These are phyloP conservation scores for Panellus pusillus DNA, from an alignment of 768 basidiomycete species.

Conservation along the genomic window DNA sequence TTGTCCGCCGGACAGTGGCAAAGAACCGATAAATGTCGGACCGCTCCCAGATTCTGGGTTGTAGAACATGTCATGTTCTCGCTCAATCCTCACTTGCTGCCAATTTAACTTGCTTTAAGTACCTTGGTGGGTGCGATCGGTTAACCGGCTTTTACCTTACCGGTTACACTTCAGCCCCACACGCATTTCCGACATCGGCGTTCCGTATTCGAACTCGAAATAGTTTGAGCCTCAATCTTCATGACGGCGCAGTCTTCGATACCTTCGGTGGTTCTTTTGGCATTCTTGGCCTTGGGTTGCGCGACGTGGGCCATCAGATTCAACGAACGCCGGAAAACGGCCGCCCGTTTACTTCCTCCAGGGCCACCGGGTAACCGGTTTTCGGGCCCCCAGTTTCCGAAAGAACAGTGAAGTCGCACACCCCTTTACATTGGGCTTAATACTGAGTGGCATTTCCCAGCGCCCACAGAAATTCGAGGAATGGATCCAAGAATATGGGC, in stretches of 20 bases:
- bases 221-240: neutral
- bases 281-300: neutral
- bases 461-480: constrained; percentile 54
- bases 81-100: neutral
- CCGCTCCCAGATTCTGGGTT: constrained; percentile 14
- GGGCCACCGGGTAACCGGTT: constrained; percentile 43
- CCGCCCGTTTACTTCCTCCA: constrained; percentile 33
- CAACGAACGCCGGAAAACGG: neutral
- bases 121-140: no score
- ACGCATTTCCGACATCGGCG: no score
- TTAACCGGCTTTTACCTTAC: no score
- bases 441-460: constrained; percentile 24
- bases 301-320: constrained; percentile 1
- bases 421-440: neutral
- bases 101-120: no score
- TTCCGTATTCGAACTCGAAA: no score
- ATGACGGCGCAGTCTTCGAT: no score
- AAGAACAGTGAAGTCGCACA: constrained; percentile 36
- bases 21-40: constrained; percentile 13
- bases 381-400: constrained; percentile 41
- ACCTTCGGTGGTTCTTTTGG: neutral
- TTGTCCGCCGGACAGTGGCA: constrained; percentile 7
- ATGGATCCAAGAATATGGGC: constrained; percentile 62
- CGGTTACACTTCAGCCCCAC: no score
- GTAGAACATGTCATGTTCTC: neutral